Percentiles rank a stretch among this genome's conserved stretches.
These are phyloP conservation scores for Umbilicaria muhlenbergii DNA, from an alignment of 495 filamentous ascomycete species.

Conservation along the genomic window DNA sequence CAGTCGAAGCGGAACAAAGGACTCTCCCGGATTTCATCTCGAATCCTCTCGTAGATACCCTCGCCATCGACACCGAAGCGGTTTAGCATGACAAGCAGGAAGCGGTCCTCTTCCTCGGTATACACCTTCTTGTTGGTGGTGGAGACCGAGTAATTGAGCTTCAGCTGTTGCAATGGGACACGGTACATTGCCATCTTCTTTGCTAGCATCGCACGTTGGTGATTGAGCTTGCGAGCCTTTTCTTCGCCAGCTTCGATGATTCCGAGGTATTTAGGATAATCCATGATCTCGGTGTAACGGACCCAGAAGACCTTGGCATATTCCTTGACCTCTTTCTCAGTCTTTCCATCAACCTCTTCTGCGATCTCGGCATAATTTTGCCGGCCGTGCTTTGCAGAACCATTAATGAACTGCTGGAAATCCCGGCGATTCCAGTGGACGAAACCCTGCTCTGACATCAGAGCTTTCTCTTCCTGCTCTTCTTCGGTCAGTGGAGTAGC, in stretches of 20 bases:
- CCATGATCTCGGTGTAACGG: slow-evolving; percentile 71
- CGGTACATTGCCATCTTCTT: slow-evolving; percentile 95
- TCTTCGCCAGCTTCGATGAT: slow-evolving; percentile 88
- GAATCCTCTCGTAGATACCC: slow-evolving; percentile 68
- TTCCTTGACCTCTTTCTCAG: slow-evolving; percentile 62
- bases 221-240: slow-evolving; percentile 69
- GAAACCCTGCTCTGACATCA: slow-evolving; percentile 72
- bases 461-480: slow-evolving; percentile 70
- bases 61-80: slow-evolving; percentile 78
- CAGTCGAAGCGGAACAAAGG: slow-evolving; percentile 97
- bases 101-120: slow-evolving; percentile 95
- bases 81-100: slow-evolving; percentile 86
- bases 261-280: slow-evolving; percentile 72
- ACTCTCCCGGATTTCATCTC: slow-evolving; percentile 84
- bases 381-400: slow-evolving; percentile 81
- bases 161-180: slow-evolving; percentile 90
- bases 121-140: slow-evolving; percentile 99
- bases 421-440: slow-evolving; percentile 90
- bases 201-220: slow-evolving; percentile 83
- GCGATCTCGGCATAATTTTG: slow-evolving; percentile 71
- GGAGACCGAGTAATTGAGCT: slow-evolving; percentile 96
- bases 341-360: slow-evolving; percentile 84
- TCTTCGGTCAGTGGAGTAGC: slow-evolving; percentile 79
- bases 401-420: slow-evolving; percentile 96
- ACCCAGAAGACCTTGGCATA: slow-evolving; percentile 95